phyloP scores from a whole-genome alignment of 2,329 filamentous ascomycete species.

The Drechslerella dactyloides region DNA sequence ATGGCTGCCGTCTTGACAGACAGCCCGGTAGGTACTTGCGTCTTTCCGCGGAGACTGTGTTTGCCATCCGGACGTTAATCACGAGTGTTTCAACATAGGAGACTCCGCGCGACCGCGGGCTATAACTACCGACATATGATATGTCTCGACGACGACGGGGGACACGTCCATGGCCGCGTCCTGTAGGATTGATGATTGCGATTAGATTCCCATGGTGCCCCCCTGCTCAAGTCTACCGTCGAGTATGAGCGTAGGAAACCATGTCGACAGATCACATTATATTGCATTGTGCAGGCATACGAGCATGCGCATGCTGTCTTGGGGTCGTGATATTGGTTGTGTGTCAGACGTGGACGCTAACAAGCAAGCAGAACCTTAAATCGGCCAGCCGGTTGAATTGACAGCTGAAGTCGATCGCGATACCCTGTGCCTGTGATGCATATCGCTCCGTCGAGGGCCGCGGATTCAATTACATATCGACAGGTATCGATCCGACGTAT shows the following conservation, averaged over 20 bases:
- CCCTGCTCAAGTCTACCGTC: background rate
- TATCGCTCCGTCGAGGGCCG: background rate
- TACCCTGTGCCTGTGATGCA: background rate
- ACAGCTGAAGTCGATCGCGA: background rate
- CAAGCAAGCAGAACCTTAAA: constrained; percentile 1
- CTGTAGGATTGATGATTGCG: background rate
- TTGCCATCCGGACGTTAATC: background rate
- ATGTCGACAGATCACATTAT: background rate
- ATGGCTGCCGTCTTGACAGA: background rate
- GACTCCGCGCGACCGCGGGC: background rate
- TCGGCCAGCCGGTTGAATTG: background rate
- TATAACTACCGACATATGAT: no score
- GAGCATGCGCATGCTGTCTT: background rate
- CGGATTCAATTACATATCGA: background rate
- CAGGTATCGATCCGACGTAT: background rate
- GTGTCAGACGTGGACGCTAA: background rate
- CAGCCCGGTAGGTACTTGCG: background rate
- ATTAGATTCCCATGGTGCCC: background rate
- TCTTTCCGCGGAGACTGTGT: background rate
- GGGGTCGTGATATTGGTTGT: background rate
- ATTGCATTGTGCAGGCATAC: background rate
- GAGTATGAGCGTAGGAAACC: no score
- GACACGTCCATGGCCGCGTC: background rate
- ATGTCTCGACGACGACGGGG: no score
- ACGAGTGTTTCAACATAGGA: background rate